Percentiles rank a stretch among this genome's conserved stretches.
Conservation (phyloP, 2,329 filamentous ascomycete genomes). For the Chaetothyriales sp. region DNA sequence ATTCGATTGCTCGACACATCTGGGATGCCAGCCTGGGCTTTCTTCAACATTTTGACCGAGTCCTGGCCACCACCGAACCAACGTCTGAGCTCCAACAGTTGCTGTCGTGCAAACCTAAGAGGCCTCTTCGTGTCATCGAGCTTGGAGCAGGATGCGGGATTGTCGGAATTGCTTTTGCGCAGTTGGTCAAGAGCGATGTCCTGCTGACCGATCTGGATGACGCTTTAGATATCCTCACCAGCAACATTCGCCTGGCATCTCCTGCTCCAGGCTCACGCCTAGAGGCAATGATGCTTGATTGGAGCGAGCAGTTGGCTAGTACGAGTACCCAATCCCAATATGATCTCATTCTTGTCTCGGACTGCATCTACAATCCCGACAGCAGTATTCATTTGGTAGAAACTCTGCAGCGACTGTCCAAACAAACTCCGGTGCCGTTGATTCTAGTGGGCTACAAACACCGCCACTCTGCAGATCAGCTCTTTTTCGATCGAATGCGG, state of each 20-base stretch:
- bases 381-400: constrained; percentile 48
- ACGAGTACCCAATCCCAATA: constrained; percentile 25
- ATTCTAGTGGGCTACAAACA: constrained; percentile 51
- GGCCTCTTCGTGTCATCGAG: constrained; percentile 41
- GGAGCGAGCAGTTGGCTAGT: constrained; percentile 35
- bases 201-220: constrained; percentile 52
- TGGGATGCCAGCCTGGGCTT: constrained; percentile 52
- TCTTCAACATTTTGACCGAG: constrained; percentile 36
- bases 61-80: constrained; percentile 21
- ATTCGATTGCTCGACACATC: constrained; percentile 57
- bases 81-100: constrained; percentile 22
- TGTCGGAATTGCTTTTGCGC: constrained; percentile 48
- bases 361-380: constrained; percentile 60
- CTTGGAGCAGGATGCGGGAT: constrained; percentile 55
- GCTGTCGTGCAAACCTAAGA: constrained; percentile 18
- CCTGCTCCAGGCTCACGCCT: constrained; percentile 30
- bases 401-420: constrained; percentile 37
- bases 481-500: constrained; percentile 50
- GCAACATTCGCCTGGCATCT: constrained; percentile 37
- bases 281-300: constrained; percentile 43
- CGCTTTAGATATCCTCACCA: constrained; percentile 43
- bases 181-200: constrained; percentile 37
- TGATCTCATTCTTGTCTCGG: constrained; percentile 50
- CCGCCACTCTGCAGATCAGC: constrained; percentile 48
- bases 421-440: constrained; percentile 33